Evolutionary conservation across 2,329 filamentous ascomycete genomes (phyloP).

Genomic region (Helotiales sp.): DNA sequence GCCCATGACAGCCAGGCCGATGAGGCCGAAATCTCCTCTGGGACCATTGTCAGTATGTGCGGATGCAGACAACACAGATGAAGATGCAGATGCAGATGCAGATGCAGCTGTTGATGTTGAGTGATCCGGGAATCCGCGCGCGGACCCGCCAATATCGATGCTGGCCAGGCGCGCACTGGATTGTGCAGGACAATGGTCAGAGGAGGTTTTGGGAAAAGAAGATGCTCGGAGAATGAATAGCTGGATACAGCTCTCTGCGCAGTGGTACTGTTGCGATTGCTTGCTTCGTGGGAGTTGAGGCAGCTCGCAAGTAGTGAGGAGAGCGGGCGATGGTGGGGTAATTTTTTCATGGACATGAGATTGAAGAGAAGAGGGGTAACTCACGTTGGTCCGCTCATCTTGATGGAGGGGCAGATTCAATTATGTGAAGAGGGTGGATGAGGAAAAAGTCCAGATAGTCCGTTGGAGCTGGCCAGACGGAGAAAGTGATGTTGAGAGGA

Average conservation of each 20-base stretch:
- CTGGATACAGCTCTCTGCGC: neutral
- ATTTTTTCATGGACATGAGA: constrained; percentile 38
- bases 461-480: constrained; percentile 17
- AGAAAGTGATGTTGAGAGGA: constrained; percentile 10
- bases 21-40: constrained; percentile 80
- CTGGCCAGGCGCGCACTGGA: constrained; percentile 75
- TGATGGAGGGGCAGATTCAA: constrained; percentile 20
- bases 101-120: neutral
- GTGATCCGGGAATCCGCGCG: constrained; percentile 17
- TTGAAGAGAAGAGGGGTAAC: constrained; percentile 47
- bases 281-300: constrained; percentile 7
- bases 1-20: constrained; percentile 89
- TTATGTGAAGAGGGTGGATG: constrained; percentile 5
- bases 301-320: constrained; percentile 26
- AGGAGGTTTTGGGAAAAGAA: constrained; percentile 20
- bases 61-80: constrained; percentile 11
- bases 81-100: neutral
- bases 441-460: constrained; percentile 9
- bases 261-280: neutral
- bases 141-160: constrained; percentile 70
- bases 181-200: constrained; percentile 30
- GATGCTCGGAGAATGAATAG: constrained; percentile 2
- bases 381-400: constrained; percentile 60
- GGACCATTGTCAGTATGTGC: constrained; percentile 37
- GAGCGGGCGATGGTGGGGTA: constrained; percentile 42